These are phyloP conservation scores for Oxytropis ochrocephala DNA, from an alignment of 306 rosid species.

Conservation along the genomic window DNA sequence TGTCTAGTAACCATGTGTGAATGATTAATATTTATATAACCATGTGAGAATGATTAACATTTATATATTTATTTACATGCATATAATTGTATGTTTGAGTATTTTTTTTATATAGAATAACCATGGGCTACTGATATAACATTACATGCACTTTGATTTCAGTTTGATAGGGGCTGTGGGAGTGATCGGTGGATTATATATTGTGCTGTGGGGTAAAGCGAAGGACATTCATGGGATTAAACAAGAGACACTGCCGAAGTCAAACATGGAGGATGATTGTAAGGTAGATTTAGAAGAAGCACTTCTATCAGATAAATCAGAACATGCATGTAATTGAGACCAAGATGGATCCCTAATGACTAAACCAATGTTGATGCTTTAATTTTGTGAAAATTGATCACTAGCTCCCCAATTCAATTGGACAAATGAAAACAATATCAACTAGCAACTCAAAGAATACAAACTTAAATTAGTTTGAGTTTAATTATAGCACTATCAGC, in stretches of 20 bases:
- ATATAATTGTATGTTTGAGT: not conserved
- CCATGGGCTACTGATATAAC: not conserved
- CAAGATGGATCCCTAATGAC: constrained; percentile 10
- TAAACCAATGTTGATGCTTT: not conserved
- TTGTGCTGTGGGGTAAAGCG: constrained; percentile 74
- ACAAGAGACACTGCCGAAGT: constrained; percentile 4
- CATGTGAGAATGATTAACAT: no score
- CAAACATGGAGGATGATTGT: constrained; percentile 14
- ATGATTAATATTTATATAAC: no score
- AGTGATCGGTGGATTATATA: constrained; percentile 50
- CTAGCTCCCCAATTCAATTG: not conserved
- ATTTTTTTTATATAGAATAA: not conserved
- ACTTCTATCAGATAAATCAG: constrained; percentile 27
- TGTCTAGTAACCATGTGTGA: no score
- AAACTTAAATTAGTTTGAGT: no score
- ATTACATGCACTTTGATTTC: not conserved
- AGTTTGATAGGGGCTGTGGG: constrained; percentile 57
- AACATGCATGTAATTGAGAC: constrained; percentile 5
- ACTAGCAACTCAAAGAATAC: not conserved
- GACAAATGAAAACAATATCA: not conserved
- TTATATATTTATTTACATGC: no score
- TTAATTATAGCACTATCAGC: no score
- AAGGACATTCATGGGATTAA: constrained; percentile 32
- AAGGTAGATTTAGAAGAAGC: constrained; percentile 50
- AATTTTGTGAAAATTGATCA: constrained; percentile 17